Evolutionary conservation across 169 alveolate species (phyloP).

Genomic region (Perkinsus chesapeaki): DNA sequence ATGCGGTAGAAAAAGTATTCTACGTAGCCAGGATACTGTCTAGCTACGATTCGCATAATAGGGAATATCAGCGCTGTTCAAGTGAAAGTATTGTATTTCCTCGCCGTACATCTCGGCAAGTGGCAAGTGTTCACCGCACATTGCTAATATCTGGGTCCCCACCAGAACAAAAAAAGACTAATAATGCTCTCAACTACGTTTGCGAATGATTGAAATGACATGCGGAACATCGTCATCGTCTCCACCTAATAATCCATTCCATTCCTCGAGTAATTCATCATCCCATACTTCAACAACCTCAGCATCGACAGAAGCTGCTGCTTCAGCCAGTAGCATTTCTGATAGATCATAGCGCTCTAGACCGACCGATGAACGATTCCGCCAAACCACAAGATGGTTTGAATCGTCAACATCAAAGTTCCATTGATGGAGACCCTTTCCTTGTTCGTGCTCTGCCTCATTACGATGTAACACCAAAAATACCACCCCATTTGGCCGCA

Average conservation of each 20-base stretch:
- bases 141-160: too few species aligned
- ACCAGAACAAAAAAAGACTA: too few species aligned
- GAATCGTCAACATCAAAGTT: background rate
- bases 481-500: background rate
- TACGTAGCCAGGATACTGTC: too few species aligned
- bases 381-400: background rate
- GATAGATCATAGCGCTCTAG: background rate
- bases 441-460: background rate
- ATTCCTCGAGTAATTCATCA: background rate
- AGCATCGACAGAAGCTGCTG: background rate
- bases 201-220: background rate
- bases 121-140: too few species aligned
- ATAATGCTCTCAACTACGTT: too few species aligned
- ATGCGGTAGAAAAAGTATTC: too few species aligned
- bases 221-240: background rate
- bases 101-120: too few species aligned
- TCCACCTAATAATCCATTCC: background rate
- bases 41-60: too few species aligned
- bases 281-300: background rate
- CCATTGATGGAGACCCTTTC: background rate
- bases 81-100: too few species aligned
- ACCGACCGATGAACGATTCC: background rate
- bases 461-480: background rate
- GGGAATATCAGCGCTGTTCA: too few species aligned
- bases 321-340: background rate